These are phyloP conservation scores for Ogataea hybrid DNA, from an alignment of 1,139 yeast species.

Conservation along the genomic window DNA sequence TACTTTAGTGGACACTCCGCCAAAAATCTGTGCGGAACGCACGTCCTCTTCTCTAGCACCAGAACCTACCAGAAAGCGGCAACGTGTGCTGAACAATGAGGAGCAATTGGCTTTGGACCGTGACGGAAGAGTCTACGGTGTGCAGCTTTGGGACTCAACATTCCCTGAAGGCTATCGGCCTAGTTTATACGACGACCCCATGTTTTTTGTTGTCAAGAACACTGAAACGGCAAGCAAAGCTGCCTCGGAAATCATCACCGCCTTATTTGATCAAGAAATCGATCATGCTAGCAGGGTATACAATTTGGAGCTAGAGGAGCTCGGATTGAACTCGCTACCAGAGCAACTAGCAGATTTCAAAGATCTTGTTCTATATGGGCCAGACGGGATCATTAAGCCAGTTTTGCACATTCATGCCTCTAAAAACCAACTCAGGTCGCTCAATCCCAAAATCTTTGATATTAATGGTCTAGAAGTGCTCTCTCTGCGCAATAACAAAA, in stretches of 20 bases:
- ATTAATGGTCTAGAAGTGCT: constrained; percentile 52
- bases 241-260: constrained; percentile 21
- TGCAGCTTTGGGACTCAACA: constrained; percentile 26
- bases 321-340: constrained; percentile 47
- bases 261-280: constrained; percentile 25
- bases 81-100: constrained; percentile 8
- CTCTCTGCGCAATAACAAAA: constrained; percentile 50
- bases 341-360: constrained; percentile 54
- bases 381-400: constrained; percentile 36
- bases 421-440: constrained; percentile 45
- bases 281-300: constrained; percentile 19
- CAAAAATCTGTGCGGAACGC: constrained; percentile 5
- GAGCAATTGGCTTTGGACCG: constrained; percentile 32
- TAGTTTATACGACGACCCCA: constrained; percentile 31
- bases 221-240: constrained; percentile 11
- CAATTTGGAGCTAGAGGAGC: constrained; percentile 41
- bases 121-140: constrained; percentile 34
- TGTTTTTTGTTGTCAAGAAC: constrained; percentile 31
- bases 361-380: constrained; percentile 43
- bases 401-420: constrained; percentile 49
- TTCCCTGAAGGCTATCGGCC: constrained; percentile 29
- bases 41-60: constrained; percentile 11
- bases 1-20: constrained; percentile 17
- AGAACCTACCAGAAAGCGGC: constrained; percentile 19
- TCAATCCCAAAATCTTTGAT: constrained; percentile 53